Evolutionary conservation across 1,284 basidiomycete genomes (phyloP).

Genomic region (Uromyces viciae-fabae): DNA sequence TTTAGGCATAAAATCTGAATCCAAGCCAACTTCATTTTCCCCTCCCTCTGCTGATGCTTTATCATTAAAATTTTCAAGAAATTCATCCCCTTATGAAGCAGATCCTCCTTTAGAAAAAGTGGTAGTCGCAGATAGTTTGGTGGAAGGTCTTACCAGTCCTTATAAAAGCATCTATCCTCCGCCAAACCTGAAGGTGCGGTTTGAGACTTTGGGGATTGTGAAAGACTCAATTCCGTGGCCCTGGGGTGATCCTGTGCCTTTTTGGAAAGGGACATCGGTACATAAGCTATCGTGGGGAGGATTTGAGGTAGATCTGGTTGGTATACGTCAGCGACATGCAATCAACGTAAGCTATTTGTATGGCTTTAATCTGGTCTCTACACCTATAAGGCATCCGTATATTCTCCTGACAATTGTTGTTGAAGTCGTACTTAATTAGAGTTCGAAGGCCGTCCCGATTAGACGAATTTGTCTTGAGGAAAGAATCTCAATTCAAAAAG

Average conservation of each 20-base stretch:
- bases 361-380: background rate
- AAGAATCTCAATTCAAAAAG: conserved; percentile 48
- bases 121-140: conserved; percentile 9
- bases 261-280: conserved; percentile 47
- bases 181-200: background rate
- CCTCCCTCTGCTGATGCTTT: conserved; percentile 1
- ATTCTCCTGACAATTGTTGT: background rate
- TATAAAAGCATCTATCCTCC: conserved; percentile 10
- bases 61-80: background rate
- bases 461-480: conserved; percentile 50
- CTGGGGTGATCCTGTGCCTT: conserved; percentile 47
- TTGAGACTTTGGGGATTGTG: conserved; percentile 21
- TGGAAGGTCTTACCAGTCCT: conserved; percentile 8
- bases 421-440: conserved; percentile 49
- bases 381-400: background rate
- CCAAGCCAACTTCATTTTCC: background rate
- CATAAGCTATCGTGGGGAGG: conserved; percentile 50
- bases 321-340: conserved; percentile 45
- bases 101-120: conserved; percentile 1
- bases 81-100: background rate
- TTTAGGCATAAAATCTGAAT: background rate
- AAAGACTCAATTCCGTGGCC: conserved; percentile 48
- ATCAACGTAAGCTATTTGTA: conserved; percentile 44
- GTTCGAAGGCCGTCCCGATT: conserved; percentile 48
- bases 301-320: conserved; percentile 50